Evolutionary conservation across 1,284 basidiomycete species (phyloP), one percentile per base, ranked within the genome.

Genomic region (Inonotus hispidus): DNA sequence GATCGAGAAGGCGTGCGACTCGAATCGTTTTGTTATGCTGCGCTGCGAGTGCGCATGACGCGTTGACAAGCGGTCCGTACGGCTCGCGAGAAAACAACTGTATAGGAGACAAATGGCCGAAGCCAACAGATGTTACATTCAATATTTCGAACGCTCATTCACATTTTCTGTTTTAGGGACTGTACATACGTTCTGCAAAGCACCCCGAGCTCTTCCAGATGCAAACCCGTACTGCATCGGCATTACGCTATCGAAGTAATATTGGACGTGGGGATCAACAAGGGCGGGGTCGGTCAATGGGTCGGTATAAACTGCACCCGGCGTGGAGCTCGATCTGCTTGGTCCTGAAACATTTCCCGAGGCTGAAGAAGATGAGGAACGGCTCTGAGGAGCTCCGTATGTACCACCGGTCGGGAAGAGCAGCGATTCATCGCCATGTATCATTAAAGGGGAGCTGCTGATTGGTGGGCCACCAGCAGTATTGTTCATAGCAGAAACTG

Each of bases 11-110:
- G 66, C 81, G 82, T 23, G 82, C 78, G 43, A 85, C 79, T 47
- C 83, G 84, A 70, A 81, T 77, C 52, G 81, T 80, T 60, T 80
- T 82, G 66, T 80, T 81, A 70, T 92, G 88, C 49, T 90, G 76
- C 67, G 81, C 83, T 39, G 88, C 82, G 59, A 92, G 77, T n/a
- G 90, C 88, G 71, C 84, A 88, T 43, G 90, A 79, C 11, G 88
- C 84, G 68, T 84, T 81, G 1, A 86, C 81, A 58, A 91, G 79
- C 2, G 86, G 78, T 55, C 89, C 87, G 58, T 79, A 79, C 8
- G 87, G 86, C 47, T 89, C 82, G 68, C 82, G 77, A 13, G 53
- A 19, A 49, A 62, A 55, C 23, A 62, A 53, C 61, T 62, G 57
- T 39, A 55, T n/a, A 50, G 23, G 25, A 52, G 32, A n/a, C 14